Evolutionary conservation across 2,329 filamentous ascomycete genomes (phyloP).

Genomic region (Alternaria infectoria): DNA sequence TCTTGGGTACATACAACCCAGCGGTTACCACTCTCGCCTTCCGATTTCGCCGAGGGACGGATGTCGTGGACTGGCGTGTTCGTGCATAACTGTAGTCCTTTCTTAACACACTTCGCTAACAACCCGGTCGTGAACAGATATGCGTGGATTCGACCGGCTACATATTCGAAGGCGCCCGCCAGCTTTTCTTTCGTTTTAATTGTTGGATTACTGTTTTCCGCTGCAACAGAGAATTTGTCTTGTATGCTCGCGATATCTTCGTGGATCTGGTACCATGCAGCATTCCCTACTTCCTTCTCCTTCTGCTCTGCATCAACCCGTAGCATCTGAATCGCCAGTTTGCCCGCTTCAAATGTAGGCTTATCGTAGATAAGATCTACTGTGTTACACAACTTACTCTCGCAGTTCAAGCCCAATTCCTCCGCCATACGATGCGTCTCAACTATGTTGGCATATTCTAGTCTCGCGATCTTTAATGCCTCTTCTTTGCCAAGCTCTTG

Average conservation of each 20-base stretch:
- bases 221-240: slow-evolving; percentile 25
- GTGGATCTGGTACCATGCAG: slow-evolving; percentile 40
- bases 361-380: slow-evolving; percentile 65
- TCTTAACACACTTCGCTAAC: slow-evolving; percentile 31
- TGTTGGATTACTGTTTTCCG: slow-evolving; percentile 24
- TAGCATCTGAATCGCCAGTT: slow-evolving; percentile 31
- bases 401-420: slow-evolving; percentile 52
- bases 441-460: slow-evolving; percentile 55
- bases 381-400: slow-evolving; percentile 59
- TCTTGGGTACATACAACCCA: slow-evolving; percentile 31
- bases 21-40: neutral
- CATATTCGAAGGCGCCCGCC: slow-evolving; percentile 40
- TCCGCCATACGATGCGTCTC: slow-evolving; percentile 62
- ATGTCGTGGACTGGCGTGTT: slow-evolving; percentile 37
- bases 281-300: slow-evolving; percentile 28
- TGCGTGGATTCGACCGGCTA: slow-evolving; percentile 40
- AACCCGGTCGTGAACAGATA: slow-evolving; percentile 41
- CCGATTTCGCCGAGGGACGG: neutral
- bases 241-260: slow-evolving; percentile 13
- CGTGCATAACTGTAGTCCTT: slow-evolving; percentile 36
- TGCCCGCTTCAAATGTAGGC: slow-evolving; percentile 36
- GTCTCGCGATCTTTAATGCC: slow-evolving; percentile 53
- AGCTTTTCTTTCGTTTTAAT: slow-evolving; percentile 25
- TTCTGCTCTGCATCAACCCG: slow-evolving; percentile 26
- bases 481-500: slow-evolving; percentile 54